Base-by-base conservation (phyloP, 805 yeast genomes). In the Lipomyces sp. region DNA sequence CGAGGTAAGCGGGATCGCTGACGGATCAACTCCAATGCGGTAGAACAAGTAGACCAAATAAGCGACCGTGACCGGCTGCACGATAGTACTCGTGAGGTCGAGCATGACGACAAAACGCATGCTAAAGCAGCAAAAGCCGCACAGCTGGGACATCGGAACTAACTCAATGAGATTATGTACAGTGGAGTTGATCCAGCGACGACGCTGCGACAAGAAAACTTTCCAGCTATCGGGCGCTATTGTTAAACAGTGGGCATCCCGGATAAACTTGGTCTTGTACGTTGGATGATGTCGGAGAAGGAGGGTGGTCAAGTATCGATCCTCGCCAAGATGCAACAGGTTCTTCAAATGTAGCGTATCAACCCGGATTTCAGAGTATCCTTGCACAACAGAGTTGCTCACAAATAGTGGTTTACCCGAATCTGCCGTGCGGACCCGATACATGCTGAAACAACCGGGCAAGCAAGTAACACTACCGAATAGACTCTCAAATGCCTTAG, bases 171-270 rank as follows among this genome's bases (percentile, higher is more conserved):
- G 80, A 73, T 86, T 86, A 73, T 86, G 89, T 37, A 86, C 87
- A 0, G 89, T 86, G 4, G 89, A 86, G 76, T 86, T 86, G 71
- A 86, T 86, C 89, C 89, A 86, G 71, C 89, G 84, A 73, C 89
- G 85, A 68, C 89, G 85, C 76, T 86, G 89, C 1, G 89, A 86
- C 67, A 86, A 77, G 71, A 86, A 80, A 34, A 86, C 88, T 60
- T 75, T 75, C 80, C 87, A 86, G 13, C 79, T 78, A 67, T 84
- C 87, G 4, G 89, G 89, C 3, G 86, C 89, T 62, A 85, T 77
- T 0, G 89, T 86, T 75, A 82, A 84, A 66, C 88, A 86, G 18
- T 82, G 81, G 1, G 89, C 89, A 71, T 85, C 85, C 4, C 88
- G 80, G 10, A 85, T 79, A 72, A 83, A 86, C 69, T 85, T 79